Conservation (phyloP, 495 filamentous ascomycete genomes). For the Aspergillus avenaceus region DNA sequence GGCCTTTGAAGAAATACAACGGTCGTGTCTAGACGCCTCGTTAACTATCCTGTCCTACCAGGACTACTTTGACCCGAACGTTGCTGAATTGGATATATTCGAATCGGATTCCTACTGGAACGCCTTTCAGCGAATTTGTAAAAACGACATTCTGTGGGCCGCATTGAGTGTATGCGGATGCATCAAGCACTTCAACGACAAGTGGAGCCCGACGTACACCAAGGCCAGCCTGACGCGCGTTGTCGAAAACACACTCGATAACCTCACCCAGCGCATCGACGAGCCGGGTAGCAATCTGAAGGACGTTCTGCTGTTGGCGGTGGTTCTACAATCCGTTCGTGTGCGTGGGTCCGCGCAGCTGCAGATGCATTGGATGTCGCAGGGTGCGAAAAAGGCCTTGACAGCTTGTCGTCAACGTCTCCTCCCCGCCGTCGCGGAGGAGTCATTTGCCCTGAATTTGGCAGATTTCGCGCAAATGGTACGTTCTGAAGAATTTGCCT, state of each 20-base stretch:
- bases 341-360: slow-evolving; percentile 13
- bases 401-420: slow-evolving; percentile 20
- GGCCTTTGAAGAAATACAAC: slow-evolving; percentile 10
- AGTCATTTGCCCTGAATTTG: neutral
- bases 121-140: slow-evolving; percentile 19
- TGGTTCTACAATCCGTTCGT: slow-evolving; percentile 20
- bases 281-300: slow-evolving; percentile 23
- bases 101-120: slow-evolving; percentile 19
- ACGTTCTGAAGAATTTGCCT: neutral
- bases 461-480: slow-evolving; percentile 7
- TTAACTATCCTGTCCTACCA: slow-evolving; percentile 22
- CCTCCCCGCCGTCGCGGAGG: slow-evolving; percentile 5
- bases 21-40: slow-evolving; percentile 17
- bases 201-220: slow-evolving; percentile 1
- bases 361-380: slow-evolving; percentile 14
- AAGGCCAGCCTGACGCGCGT: slow-evolving; percentile 18
- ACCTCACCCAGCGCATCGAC: slow-evolving; percentile 16
- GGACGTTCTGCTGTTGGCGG: slow-evolving; percentile 22
- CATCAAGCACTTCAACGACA: slow-evolving; percentile 8
- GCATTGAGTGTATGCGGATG: slow-evolving; percentile 23
- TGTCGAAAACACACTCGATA: slow-evolving; percentile 22
- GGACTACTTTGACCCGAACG: slow-evolving; percentile 23
- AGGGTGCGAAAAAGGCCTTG: slow-evolving; percentile 19
- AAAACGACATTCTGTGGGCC: slow-evolving; percentile 21
- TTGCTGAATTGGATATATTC: slow-evolving; percentile 13